Conservation (phyloP, 108 stramenopile species). For the Bacterosira constricta region DNA sequence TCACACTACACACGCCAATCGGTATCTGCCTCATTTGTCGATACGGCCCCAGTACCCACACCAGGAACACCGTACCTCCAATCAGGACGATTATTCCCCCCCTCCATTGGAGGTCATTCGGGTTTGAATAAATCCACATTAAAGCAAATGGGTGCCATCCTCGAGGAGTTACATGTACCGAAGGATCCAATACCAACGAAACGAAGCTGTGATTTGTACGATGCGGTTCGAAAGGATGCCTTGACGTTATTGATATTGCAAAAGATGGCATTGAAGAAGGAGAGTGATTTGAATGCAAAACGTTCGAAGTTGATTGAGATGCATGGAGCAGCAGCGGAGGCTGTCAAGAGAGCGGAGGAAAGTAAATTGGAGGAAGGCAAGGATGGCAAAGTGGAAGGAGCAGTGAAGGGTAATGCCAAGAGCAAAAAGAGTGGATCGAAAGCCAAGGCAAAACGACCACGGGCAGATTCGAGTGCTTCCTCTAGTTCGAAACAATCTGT, state of each 20-base stretch:
- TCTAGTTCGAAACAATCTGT: not conserved
- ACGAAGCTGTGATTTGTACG: constrained; percentile 87
- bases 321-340: constrained; percentile 36
- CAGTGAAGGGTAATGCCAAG: not conserved
- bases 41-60: constrained; percentile 77
- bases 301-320: constrained; percentile 53
- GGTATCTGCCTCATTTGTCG: constrained; percentile 32
- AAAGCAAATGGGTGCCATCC: constrained; percentile 75
- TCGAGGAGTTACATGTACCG: constrained; percentile 73
- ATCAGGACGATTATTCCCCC: constrained; percentile 80
- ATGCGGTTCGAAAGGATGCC: constrained; percentile 79
- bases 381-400: not conserved
- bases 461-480: constrained; percentile 6
- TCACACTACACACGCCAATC: constrained; percentile 7
- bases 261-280: constrained; percentile 79
- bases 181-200: constrained; percentile 77
- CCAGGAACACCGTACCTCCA: constrained; percentile 85
- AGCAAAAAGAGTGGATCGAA: not conserved
- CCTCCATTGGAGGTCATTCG: constrained; percentile 62
- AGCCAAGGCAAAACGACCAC: constrained; percentile 7
- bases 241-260: constrained; percentile 76
- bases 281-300: constrained; percentile 67
- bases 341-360: constrained; percentile 3
- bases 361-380: constrained; percentile 7
- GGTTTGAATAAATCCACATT: constrained; percentile 78